phyloP scores from a whole-genome alignment of 192 early-diverging fungal genomes.

The Rhizophlyctis rosea region DNA sequence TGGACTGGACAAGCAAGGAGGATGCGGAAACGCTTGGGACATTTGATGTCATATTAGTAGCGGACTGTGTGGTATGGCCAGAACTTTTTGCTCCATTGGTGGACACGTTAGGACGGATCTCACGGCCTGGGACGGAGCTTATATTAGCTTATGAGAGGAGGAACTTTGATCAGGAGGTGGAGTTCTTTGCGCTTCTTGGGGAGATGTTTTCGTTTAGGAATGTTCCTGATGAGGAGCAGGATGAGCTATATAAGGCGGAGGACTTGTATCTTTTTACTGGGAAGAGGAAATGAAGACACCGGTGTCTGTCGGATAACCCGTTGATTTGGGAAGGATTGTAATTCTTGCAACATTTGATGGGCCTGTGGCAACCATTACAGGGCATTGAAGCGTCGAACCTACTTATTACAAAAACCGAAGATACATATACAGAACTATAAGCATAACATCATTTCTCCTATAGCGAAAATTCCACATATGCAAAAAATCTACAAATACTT shows the following conservation, averaged over 20 bases:
- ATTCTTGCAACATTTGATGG: no score
- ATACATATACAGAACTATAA: no score
- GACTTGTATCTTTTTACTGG: constrained; percentile 44
- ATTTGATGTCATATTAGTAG: constrained; percentile 5
- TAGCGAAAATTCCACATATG: no score
- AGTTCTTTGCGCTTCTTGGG: constrained; percentile 36
- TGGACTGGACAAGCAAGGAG: constrained; percentile 2
- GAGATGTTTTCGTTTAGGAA: constrained; percentile 33
- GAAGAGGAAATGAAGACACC: constrained; percentile 13
- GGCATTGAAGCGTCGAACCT: no score
- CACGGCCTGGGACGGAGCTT: constrained; percentile 15
- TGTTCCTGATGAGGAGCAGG: constrained; percentile 29
- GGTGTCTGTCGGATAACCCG: background rate
- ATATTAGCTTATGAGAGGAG: constrained; percentile 39
- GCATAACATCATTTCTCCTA: no score
- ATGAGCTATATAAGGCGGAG: constrained; percentile 28
- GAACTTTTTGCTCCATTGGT: constrained; percentile 26
- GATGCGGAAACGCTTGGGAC: constrained; percentile 3
- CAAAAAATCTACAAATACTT: no score
- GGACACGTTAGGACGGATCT: constrained; percentile 24
- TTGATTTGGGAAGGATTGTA: no score
- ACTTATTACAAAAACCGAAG: no score
- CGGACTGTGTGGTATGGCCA: constrained; percentile 35
- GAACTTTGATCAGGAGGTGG: constrained; percentile 40
- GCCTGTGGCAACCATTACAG: no score